phyloP scores from a whole-genome alignment of 2,329 filamentous ascomycete genomes.

The Helotiales sp. region DNA sequence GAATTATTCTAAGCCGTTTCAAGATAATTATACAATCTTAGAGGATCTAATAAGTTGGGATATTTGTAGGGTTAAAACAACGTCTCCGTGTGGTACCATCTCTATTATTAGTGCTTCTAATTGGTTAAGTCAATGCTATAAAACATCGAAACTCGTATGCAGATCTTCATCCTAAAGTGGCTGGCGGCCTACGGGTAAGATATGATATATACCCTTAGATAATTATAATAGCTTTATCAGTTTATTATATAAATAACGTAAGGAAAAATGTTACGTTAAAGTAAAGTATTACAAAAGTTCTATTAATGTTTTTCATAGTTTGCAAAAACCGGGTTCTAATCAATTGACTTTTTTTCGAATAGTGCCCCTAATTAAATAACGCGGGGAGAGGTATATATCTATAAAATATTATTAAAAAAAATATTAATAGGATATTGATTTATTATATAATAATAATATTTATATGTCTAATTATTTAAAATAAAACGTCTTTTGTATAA shows the following conservation, averaged over 20 bases:
- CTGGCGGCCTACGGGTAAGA: conserved; percentile 16
- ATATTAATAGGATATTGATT: neutral
- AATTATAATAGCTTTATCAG: conserved; percentile 19
- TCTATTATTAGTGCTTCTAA: neutral
- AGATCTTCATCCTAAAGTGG: conserved; percentile 17
- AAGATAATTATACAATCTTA: too few species aligned
- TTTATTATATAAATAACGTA: conserved; percentile 18
- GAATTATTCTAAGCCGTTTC: too few species aligned
- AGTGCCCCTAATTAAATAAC: neutral
- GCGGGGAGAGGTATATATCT: neutral
- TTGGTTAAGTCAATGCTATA: conserved; percentile 11
- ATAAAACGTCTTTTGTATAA: neutral
- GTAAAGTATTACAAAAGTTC: conserved; percentile 8
- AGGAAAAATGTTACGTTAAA: conserved; percentile 13
- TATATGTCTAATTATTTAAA: neutral
- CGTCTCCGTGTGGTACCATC: neutral
- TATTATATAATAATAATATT: neutral
- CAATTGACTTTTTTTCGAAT: conserved; percentile 10
- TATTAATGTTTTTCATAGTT: conserved; percentile 10
- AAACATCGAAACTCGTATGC: conserved; percentile 12
- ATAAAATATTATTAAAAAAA: neutral
- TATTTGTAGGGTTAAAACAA: conserved; percentile 8
- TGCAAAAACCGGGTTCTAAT: conserved; percentile 2
- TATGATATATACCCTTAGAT: conserved; percentile 14
- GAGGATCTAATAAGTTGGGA: too few species aligned